These are phyloP conservation scores for Balamuthia mandrillaris DNA, from an alignment of 208 protist genomes.

Conservation along the genomic window DNA sequence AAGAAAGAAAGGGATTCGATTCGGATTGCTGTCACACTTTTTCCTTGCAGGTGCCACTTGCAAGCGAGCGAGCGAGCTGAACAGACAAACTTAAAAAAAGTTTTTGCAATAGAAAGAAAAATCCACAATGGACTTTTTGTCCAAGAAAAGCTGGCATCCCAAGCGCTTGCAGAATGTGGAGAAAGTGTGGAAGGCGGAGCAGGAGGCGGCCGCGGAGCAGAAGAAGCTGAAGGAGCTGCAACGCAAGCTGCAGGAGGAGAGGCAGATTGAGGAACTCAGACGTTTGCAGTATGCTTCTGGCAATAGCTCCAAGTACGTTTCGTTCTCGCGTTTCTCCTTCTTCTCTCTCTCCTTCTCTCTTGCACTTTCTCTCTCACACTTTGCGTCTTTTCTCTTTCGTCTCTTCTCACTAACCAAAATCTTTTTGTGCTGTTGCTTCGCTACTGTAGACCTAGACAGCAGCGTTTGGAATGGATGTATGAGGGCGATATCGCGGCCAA, in stretches of 20 bases:
- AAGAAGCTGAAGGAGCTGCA: not conserved
- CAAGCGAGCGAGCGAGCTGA: no score
- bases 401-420: not conserved
- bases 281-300: not conserved
- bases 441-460: not conserved
- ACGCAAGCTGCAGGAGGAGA: not conserved
- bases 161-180: not conserved
- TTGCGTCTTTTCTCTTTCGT: not conserved
- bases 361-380: not conserved
- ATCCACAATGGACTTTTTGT: not conserved
- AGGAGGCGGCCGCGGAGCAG: not conserved
- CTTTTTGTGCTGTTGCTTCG: not conserved
- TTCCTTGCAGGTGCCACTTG: no score
- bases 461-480: slow-evolving; percentile 21
- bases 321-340: not conserved
- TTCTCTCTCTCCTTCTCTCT: not conserved
- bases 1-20: no score
- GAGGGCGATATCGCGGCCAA: not conserved
- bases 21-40: no score
- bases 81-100: no score
- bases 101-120: no score
- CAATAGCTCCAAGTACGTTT: slow-evolving; percentile 10
- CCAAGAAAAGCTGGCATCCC: slow-evolving; percentile 26
- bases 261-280: not conserved
- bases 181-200: slow-evolving; percentile 7